Percentiles rank a stretch among this genome's conserved stretches.
phyloP scores from a whole-genome alignment of 768 basidiomycete genomes.

The Pisolithus marmoratus region DNA sequence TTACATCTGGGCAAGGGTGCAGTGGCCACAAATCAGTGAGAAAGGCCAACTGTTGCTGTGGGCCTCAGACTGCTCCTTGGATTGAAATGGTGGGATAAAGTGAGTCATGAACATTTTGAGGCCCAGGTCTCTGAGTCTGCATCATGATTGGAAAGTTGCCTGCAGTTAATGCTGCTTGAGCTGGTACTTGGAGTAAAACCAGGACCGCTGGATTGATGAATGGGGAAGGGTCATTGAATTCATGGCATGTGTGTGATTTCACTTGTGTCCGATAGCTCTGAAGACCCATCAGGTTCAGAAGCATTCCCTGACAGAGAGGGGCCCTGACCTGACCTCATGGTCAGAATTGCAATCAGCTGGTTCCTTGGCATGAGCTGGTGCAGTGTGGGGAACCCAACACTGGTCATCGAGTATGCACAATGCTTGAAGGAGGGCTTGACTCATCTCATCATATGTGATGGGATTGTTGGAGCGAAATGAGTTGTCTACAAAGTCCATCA shows the following conservation, averaged over 20 bases:
- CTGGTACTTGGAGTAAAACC: background rate
- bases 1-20: background rate
- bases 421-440: background rate
- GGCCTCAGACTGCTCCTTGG: background rate
- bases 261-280: too few relatives aligned
- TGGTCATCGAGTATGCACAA: background rate
- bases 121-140: background rate
- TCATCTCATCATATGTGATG: background rate
- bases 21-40: background rate
- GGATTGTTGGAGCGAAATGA: background rate
- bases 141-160: background rate
- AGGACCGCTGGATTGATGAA: background rate
- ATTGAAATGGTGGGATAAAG: too few relatives aligned
- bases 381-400: background rate
- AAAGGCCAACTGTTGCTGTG: background rate
- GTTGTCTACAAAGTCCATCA: background rate
- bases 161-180: background rate
- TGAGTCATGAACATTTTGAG: background rate
- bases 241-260: background rate
- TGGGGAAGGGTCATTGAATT: background rate
- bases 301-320: too few relatives aligned
- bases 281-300: too few relatives aligned
- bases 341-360: too few relatives aligned
- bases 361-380: too few relatives aligned
- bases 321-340: too few relatives aligned